phyloP scores from a whole-genome alignment of 768 basidiomycete genomes.

The Leucosporidium yakuticum region DNA sequence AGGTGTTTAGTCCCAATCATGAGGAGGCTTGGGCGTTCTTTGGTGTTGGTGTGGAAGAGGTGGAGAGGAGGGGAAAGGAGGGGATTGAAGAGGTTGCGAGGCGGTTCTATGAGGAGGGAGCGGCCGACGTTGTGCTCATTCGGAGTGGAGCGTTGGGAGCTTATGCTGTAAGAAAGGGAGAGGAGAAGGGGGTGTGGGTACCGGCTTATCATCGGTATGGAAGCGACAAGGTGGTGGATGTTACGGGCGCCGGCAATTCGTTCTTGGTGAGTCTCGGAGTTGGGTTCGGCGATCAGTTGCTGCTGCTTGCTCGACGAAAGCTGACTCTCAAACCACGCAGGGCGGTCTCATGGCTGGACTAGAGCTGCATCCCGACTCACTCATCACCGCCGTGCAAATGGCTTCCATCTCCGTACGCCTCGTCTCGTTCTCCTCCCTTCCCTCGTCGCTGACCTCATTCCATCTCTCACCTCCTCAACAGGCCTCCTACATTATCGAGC shows the following conservation, averaged over 20 bases:
- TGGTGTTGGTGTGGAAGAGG: slow-evolving; percentile 54
- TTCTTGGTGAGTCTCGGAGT: slow-evolving; percentile 60
- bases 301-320: slow-evolving; percentile 5
- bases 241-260: slow-evolving; percentile 87
- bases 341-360: slow-evolving; percentile 35
- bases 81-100: slow-evolving; percentile 45
- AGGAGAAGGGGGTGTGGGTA: slow-evolving; percentile 55
- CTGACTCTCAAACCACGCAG: not conserved
- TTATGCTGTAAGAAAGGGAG: slow-evolving; percentile 52
- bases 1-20: slow-evolving; percentile 80
- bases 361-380: slow-evolving; percentile 20
- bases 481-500: slow-evolving; percentile 76
- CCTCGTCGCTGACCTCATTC: no score
- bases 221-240: slow-evolving; percentile 59
- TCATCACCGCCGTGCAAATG: slow-evolving; percentile 57
- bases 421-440: no score
- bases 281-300: slow-evolving; percentile 3
- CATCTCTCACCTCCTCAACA: no score
- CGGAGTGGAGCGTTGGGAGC: slow-evolving; percentile 68
- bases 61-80: slow-evolving; percentile 29
- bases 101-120: slow-evolving; percentile 30
- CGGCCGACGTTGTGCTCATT: slow-evolving; percentile 54
- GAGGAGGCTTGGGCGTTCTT: slow-evolving; percentile 68
- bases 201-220: slow-evolving; percentile 62
- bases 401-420: slow-evolving; percentile 57